Evolutionary conservation across 257 asterid genomes (phyloP).

Genomic region (Lycium ferocissimum): DNA sequence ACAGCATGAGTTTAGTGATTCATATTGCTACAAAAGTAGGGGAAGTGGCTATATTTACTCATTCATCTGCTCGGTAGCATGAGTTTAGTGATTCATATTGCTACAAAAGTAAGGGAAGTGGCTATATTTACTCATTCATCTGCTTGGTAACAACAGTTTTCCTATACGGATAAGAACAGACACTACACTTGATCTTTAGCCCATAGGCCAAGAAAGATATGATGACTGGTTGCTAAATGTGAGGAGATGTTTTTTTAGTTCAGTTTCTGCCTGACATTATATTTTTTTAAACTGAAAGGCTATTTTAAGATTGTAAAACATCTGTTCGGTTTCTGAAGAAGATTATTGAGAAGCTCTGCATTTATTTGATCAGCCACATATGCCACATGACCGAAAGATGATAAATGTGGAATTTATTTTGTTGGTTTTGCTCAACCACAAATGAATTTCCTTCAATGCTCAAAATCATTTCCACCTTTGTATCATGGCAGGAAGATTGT

Average conservation of each 20-base stretch:
- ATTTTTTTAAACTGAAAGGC: background rate
- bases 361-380: background rate
- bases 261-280: background rate
- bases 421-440: background rate
- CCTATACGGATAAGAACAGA: background rate
- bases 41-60: background rate
- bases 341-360: background rate
- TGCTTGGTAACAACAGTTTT: background rate
- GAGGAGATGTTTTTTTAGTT: background rate
- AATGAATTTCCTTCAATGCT: background rate
- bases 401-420: background rate
- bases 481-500: background rate
- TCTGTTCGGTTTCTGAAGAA: background rate
- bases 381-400: background rate
- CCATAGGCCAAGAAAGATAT: background rate
- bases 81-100: background rate
- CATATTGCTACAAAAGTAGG: background rate
- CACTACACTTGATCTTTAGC: background rate
- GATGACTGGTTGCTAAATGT: background rate
- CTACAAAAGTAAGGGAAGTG: background rate
- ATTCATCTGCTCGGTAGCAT: background rate
- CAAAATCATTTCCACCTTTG: constrained; percentile 7
- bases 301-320: background rate
- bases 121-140: background rate
- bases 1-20: background rate